These are phyloP conservation scores for Colletotrichum melonis DNA, from an alignment of 2,329 filamentous ascomycete genomes.

Conservation along the genomic window DNA sequence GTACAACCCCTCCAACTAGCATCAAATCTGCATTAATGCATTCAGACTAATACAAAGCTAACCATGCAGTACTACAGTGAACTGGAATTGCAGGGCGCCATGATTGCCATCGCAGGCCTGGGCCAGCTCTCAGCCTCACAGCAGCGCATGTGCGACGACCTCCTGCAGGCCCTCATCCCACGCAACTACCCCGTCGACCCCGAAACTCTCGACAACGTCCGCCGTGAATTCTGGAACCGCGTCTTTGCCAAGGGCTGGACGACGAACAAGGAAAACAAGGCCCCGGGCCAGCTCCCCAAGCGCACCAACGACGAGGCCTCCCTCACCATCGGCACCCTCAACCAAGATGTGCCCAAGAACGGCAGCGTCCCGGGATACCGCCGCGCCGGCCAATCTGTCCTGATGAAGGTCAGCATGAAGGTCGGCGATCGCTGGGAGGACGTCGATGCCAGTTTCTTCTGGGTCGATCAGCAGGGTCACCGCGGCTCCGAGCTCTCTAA, in stretches of 20 bases:
- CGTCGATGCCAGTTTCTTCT: slow-evolving; percentile 11
- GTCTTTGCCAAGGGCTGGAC: slow-evolving; percentile 15
- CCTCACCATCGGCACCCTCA: slow-evolving; percentile 21
- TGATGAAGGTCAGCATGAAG: slow-evolving; percentile 17
- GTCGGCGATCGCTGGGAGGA: background rate
- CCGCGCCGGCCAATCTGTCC: slow-evolving; percentile 13
- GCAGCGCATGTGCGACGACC: slow-evolving; percentile 13
- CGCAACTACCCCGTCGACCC: slow-evolving; percentile 1
- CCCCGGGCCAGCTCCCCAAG: background rate
- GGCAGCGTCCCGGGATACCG: slow-evolving; percentile 1
- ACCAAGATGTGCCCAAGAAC: slow-evolving; percentile 16
- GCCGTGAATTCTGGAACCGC: slow-evolving; percentile 9
- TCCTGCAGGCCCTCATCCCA: background rate
- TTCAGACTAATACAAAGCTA: background rate
- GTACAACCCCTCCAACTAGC: background rate
- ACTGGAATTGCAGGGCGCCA: background rate
- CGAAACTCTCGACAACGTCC: background rate
- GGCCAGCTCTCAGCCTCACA: background rate
- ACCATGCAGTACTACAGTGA: background rate
- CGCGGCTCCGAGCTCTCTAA: background rate
- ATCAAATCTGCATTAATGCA: too few species aligned
- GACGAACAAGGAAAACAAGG: background rate
- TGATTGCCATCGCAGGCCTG: slow-evolving; percentile 4
- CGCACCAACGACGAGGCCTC: slow-evolving; percentile 18
- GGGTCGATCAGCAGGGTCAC: slow-evolving; percentile 26